Base-by-base conservation (phyloP, 257 asterid genomes). In the Ballota nigra region DNA sequence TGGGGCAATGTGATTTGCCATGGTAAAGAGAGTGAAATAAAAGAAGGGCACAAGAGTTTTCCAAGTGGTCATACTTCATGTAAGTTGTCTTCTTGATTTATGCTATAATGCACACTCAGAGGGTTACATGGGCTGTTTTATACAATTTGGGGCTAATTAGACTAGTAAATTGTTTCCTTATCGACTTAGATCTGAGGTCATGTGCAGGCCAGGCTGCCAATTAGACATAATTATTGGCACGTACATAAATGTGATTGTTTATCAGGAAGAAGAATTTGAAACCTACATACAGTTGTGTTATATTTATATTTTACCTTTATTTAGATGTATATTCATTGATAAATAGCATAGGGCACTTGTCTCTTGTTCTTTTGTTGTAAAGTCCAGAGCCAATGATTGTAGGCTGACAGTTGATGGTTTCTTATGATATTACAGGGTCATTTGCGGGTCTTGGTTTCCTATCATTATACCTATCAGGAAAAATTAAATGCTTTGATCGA, bases 61-160 rank as follows among this genome's bases (percentile, higher is more conserved):
- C 98, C 98, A 28, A 92, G 98, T 16, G 98, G 98, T 24, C 98
- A 92, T 68, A 80, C 96, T 75, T 92, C 96, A 71, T 85, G 96
- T 92, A 82, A 77, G 89, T 74, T 19, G n/a, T 64, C 62, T 69
- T 66, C 38, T 38, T 31, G 40, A 45, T 59, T 45, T 33, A 18
- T 47, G 29, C 15, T 72, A 51, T 38, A 23, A 73, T 60, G 55
- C 62, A 28, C 52, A 43, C 51, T 40, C n/a, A 10, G 47, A 8
- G 43, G 43, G n/a, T n/a, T n/a, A 26, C 29, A 26, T 26, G 29
- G 2, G 29, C 1, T 26, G 5, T 2, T 31, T 6, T 31, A 31
- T 31, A 28, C 33, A 28, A 28, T 28, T 28, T 28, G 33, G 33
- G 33, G 33, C 36, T 11, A 41, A 41, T 11, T 19, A 16, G 40